Conservation (phyloP, 441 rosid species). For the Breynia disticha region DNA sequence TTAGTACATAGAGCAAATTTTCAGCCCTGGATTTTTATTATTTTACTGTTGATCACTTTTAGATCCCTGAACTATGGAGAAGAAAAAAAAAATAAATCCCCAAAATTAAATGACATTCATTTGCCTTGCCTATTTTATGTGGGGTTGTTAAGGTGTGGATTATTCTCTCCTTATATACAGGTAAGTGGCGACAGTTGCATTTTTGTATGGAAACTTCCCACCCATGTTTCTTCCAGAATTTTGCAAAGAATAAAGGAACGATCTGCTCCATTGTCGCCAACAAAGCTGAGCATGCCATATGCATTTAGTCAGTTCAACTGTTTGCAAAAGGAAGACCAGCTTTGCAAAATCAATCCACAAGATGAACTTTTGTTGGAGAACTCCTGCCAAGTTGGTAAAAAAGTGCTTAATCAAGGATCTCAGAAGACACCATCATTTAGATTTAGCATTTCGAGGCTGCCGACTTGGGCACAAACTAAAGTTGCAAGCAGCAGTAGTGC, state of each 20-base stretch:
- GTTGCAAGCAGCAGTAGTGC: conserved; percentile 28
- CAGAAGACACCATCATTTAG: conserved; percentile 53
- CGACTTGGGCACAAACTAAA: conserved; percentile 80
- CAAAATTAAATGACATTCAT: conserved; percentile 1
- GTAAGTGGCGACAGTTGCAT: conserved; percentile 76
- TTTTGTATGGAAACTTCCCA: conserved; percentile 66
- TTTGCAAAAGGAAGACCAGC: conserved; percentile 33
- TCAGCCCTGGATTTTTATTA: not conserved
- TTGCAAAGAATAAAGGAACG: conserved; percentile 40
- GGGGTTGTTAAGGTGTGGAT: not conserved
- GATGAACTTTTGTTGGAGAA: conserved; percentile 19
- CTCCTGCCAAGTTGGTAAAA: conserved; percentile 16
- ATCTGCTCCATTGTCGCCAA: conserved; percentile 34
- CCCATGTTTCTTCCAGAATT: conserved; percentile 47
- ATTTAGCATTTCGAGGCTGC: conserved; percentile 75
- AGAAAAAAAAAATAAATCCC: not conserved
- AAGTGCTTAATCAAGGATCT: conserved; percentile 22
- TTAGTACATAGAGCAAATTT: not conserved
- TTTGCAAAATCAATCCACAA: conserved; percentile 15
- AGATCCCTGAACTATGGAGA: not conserved
- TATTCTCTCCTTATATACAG: conserved; percentile 20
- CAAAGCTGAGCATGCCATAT: conserved; percentile 25
- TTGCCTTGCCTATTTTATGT: not conserved
- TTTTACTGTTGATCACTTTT: not conserved
- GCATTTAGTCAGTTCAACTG: conserved; percentile 27